These are phyloP conservation scores for Triticum aestivum DNA, from an alignment of 176 grass and related monocot species.

Conservation along the genomic window IWGSC_CS_RefSeq_v2.1 NC_057799.1:655505728-655506227, in stretches of 20 bases:
- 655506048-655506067: not conserved
- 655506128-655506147: not conserved
- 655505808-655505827: not conserved
- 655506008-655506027: not conserved
- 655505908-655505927: not conserved
- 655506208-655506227: not conserved
- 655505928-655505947: not conserved
- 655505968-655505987: not conserved
- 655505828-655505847: not conserved
- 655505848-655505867: not conserved
- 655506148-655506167: not conserved
- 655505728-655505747: not conserved
- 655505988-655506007: not conserved
- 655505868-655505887: not conserved
- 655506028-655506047: not conserved
- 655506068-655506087: not conserved
- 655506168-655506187: not conserved
- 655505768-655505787: not conserved
- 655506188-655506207: not conserved
- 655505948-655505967: not conserved
- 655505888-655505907: not conserved
- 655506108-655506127: not conserved
- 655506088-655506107: not conserved
- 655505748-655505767: not conserved
- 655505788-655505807: not conserved